phyloP scores from a whole-genome alignment of 129 eudicot genomes.

The Centaurea solstitialis region DNA sequence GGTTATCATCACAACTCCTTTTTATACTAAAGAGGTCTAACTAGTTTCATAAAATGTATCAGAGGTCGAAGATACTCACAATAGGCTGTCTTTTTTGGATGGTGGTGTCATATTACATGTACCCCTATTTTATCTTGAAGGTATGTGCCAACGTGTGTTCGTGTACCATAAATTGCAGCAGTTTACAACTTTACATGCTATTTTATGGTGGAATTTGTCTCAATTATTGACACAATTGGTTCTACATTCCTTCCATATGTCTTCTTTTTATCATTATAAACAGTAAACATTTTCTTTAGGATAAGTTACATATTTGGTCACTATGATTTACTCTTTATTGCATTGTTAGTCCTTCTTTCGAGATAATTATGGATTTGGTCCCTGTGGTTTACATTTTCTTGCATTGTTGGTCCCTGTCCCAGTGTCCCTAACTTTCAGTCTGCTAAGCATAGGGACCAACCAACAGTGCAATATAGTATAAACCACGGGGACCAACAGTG shows the following conservation, averaged over 20 bases:
- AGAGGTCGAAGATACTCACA: slow-evolving; percentile 91
- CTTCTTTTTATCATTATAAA: background rate
- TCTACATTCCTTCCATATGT: background rate
- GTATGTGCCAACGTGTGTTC: slow-evolving; percentile 30
- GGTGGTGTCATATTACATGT: slow-evolving; percentile 72
- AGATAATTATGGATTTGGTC: too few species aligned
- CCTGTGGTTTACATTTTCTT: too few species aligned
- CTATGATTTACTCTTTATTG: too few species aligned
- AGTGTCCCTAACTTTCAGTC: too few species aligned
- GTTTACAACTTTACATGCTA: background rate
- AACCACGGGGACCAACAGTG: too few species aligned
- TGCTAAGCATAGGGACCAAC: too few species aligned
- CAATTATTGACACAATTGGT: background rate
- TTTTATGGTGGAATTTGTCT: background rate
- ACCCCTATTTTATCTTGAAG: slow-evolving; percentile 85
- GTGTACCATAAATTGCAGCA: slow-evolving; percentile 2
- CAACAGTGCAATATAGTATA: too few species aligned
- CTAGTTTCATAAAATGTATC: slow-evolving; percentile 23
- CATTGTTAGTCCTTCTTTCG: too few species aligned
- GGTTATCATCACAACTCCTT: background rate
- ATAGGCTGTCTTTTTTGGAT: slow-evolving; percentile 73
- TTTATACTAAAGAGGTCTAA: slow-evolving; percentile 11
- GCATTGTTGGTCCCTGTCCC: too few species aligned
- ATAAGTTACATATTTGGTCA: too few species aligned
- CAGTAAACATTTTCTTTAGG: background rate